Evolutionary conservation across 306 rosid genomes (phyloP), one percentile per base, ranked within the genome.

Genomic region (Rosa multiflora): DNA sequence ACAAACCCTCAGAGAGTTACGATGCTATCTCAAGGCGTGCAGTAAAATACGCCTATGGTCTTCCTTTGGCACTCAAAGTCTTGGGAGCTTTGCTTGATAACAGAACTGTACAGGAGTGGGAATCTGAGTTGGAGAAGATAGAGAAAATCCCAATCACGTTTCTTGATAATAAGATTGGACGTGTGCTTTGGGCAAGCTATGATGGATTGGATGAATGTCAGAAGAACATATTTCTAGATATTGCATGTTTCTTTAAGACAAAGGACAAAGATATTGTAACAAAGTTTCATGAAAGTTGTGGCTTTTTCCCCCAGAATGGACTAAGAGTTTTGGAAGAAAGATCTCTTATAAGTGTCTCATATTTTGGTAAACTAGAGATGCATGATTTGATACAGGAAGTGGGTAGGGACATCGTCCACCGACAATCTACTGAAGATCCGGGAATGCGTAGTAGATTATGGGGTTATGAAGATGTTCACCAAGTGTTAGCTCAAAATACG

Each of bases 181-280:
- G 63, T 56, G 32, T 20, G 29, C 59, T 53, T 17, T 17, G 1
- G 21, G 58, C 62, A 6, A 55, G 62, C 62, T 55, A 18, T 55
- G 5, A 55, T 2, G 62, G 62, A 55, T 6, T 55, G 4, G 26
- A 55, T 20, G 5, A 20, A 0, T 55, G 4, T 0, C 62, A 55
- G 26, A 55, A 55, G 29, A 20, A n/a, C 12, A 20, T 55, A 55
- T 55, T 55, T 55, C 4, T 55, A 20, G 62, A 55, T 55, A 55
- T 55, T 18, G 62, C 62, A 12, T 86, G 90, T 73, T 88, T 86
- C 83, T 88, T 88, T 47, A 82, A 83, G 12, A 84, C 87, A 67
- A 78, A 55, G 74, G 8, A 44, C 23, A 10, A 12, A 32, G 82
- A 73, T 21, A 21, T 21, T 76, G 86, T 80, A 1, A 62, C 29